Conservation (phyloP, 768 basidiomycete species). For the Pleurotus citrinopileatus region DNA sequence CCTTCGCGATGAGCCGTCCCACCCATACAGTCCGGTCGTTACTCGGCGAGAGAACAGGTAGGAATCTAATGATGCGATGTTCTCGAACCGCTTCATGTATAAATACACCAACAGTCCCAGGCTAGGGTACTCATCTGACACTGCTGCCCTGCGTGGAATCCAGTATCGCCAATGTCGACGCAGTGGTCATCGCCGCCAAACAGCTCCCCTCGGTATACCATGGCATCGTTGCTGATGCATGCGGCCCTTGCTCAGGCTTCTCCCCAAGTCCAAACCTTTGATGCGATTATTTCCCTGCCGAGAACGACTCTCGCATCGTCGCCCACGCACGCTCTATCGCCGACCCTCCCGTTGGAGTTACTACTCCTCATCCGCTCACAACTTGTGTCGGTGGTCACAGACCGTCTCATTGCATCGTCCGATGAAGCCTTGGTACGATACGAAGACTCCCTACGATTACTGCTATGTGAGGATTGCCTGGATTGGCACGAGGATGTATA, state of each 20-base stretch:
- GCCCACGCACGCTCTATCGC: not conserved
- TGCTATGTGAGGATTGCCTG: conserved; percentile 48
- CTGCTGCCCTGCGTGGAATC: not conserved
- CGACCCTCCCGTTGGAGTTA: conserved; percentile 46
- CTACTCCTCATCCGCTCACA: conserved; percentile 48
- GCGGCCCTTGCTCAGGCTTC: conserved; percentile 49
- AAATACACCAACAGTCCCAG: not conserved
- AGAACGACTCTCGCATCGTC: not conserved
- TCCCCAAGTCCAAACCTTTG: conserved; percentile 41
- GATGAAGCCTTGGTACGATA: conserved; percentile 37
- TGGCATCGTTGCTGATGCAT: conserved; percentile 35
- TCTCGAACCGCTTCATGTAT: conserved; percentile 9
- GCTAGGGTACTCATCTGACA: no score
- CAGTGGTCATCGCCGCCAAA: no score
- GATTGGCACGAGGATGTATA: conserved; percentile 53
- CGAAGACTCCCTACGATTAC: conserved; percentile 33
- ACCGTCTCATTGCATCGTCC: conserved; percentile 39
- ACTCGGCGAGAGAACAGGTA: conserved; percentile 14
- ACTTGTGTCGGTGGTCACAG: conserved; percentile 41
- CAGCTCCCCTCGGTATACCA: conserved; percentile 15
- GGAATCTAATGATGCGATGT: conserved; percentile 11
- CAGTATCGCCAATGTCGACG: conserved; percentile 11
- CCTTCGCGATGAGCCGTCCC: not conserved
- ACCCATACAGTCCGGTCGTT: not conserved
- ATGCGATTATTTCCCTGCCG: conserved; percentile 28